phyloP scores from a whole-genome alignment of 2,329 filamentous ascomycete genomes.

The Cladosporium sp. region DNA sequence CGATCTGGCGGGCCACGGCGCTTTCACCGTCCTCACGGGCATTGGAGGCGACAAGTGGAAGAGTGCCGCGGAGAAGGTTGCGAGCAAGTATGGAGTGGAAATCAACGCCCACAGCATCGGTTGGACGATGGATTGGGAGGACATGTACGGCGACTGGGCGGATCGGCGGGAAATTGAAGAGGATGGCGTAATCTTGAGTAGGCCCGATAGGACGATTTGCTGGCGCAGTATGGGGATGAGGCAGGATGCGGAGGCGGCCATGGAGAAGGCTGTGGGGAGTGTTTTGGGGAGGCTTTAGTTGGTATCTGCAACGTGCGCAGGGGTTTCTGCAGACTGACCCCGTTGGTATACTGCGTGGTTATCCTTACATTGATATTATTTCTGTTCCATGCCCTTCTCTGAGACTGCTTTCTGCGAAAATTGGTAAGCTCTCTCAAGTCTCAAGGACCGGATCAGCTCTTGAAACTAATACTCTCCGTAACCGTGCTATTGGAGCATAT shows the following conservation, averaged over 20 bases:
- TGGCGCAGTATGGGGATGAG: constrained; percentile 41
- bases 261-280: constrained; percentile 24
- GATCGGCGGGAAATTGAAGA: constrained; percentile 51
- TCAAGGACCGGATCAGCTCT: too few relatives aligned
- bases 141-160: constrained; percentile 59
- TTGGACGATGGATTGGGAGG: constrained; percentile 55
- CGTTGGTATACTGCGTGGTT: too few relatives aligned
- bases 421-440: too few relatives aligned
- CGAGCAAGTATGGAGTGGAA: constrained; percentile 38
- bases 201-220: constrained; percentile 56
- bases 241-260: constrained; percentile 20
- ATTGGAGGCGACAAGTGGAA: constrained; percentile 55
- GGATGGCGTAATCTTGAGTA: constrained; percentile 52
- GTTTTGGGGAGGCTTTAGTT: constrained; percentile 20
- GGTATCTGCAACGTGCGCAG: too few relatives aligned
- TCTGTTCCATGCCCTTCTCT: too few relatives aligned
- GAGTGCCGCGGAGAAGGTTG: constrained; percentile 41
- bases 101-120: constrained; percentile 52
- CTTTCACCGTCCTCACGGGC: constrained; percentile 42
- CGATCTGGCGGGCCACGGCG: constrained; percentile 55
- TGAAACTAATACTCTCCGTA: too few relatives aligned
- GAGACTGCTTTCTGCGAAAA: too few relatives aligned
- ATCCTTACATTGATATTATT: too few relatives aligned
- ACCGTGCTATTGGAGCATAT: too few relatives aligned
- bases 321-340: too few relatives aligned